These are phyloP conservation scores for Suillus brevipes DNA, from an alignment of 768 basidiomycete species.

Conservation along the genomic window DNA sequence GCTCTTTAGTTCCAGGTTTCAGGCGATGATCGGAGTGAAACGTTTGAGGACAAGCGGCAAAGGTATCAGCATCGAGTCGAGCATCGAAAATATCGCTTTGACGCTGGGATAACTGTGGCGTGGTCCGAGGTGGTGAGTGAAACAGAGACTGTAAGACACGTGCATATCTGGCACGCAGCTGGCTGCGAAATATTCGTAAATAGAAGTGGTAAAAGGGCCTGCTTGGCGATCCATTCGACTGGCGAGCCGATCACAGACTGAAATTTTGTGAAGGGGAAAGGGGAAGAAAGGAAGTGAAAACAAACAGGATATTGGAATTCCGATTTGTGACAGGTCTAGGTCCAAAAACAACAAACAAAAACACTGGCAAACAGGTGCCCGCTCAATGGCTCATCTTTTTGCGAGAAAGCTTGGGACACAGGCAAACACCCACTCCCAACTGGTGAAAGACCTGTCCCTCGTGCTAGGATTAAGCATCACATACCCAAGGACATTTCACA, in stretches of 20 bases:
- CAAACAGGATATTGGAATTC: background rate
- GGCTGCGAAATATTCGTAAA: slow-evolving; percentile 5
- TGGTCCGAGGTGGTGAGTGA: background rate
- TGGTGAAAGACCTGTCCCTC: too few species aligned
- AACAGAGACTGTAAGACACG: background rate
- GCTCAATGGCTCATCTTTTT: too few species aligned
- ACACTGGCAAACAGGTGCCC: background rate
- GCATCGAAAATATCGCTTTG: background rate
- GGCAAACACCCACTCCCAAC: too few species aligned
- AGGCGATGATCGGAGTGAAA: background rate
- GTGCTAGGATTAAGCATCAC: too few species aligned
- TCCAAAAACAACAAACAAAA: background rate
- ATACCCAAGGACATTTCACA: too few species aligned
- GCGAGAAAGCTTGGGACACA: too few species aligned
- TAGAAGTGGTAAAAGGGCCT: background rate
- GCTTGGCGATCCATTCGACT: slow-evolving; percentile 7
- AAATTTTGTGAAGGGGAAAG: background rate
- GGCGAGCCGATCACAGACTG: background rate
- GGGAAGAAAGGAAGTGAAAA: background rate
- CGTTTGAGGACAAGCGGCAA: background rate
- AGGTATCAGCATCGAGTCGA: background rate
- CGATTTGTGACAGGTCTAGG: background rate
- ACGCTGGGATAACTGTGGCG: background rate
- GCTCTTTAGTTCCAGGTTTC: background rate
- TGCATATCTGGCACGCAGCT: slow-evolving; percentile 3